Evolutionary conservation across 1,139 yeast species (phyloP).

Genomic region (Saccharomyces hybrid): DNA sequence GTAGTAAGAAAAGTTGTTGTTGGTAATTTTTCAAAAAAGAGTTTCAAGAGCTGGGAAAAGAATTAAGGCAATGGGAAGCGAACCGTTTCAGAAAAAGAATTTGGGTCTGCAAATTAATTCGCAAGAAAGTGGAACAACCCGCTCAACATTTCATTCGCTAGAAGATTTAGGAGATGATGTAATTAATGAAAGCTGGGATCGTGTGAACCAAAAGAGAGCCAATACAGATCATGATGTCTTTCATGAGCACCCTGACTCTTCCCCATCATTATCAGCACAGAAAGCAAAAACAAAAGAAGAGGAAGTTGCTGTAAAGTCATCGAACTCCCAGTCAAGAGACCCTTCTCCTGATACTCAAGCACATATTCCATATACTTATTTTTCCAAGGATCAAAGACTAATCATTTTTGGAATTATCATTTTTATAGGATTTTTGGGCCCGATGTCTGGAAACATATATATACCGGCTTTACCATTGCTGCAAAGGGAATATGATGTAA

Average conservation of each 20-base stretch:
- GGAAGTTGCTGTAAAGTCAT: background rate
- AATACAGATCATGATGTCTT: background rate
- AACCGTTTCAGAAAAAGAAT: background rate
- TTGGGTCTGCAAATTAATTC: background rate
- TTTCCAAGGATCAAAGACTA: conserved; percentile 16
- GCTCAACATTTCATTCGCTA: background rate
- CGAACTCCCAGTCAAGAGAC: conserved; percentile 1
- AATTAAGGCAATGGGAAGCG: background rate
- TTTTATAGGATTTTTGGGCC: conserved; percentile 46
- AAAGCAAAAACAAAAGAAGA: background rate
- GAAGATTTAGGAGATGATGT: background rate
- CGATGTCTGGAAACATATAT: conserved; percentile 52
- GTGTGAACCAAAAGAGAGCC: background rate
- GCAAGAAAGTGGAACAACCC: background rate
- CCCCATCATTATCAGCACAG: background rate
- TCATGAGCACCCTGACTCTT: background rate
- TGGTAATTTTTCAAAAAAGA: background rate
- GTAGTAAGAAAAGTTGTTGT: background rate
- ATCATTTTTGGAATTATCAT: conserved; percentile 23
- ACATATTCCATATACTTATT: conserved; percentile 19
- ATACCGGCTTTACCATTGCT: conserved; percentile 48
- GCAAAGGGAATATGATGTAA: conserved; percentile 36
- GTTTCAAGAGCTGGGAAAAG: background rate
- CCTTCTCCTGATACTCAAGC: background rate
- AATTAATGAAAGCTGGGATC: background rate